Conservation (phyloP, 768 basidiomycete genomes). For the Sporobolomyces pararoseus region DNA sequence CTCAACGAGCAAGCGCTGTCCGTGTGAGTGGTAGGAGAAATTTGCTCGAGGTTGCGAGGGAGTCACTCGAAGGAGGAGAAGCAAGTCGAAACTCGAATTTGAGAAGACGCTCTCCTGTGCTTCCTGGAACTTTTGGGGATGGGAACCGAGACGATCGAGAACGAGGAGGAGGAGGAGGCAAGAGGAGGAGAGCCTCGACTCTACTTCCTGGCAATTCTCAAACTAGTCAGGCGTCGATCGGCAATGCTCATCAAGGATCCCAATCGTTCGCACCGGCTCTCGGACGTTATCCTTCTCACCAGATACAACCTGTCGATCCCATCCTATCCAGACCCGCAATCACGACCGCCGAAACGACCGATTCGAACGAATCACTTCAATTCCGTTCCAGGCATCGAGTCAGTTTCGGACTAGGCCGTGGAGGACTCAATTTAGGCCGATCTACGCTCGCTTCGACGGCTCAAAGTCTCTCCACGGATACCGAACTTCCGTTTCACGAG, state of each 20-base stretch:
- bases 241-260: background rate
- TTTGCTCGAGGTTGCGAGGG: background rate
- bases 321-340: background rate
- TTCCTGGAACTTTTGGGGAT: background rate
- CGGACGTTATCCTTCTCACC: background rate
- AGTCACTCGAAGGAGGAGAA: background rate
- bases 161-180: background rate
- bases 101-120: background rate
- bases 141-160: background rate
- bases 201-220: background rate
- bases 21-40: background rate
- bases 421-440: background rate
- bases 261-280: constrained; percentile 12
- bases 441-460: no score
- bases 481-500: background rate
- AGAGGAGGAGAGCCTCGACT: constrained; percentile 13
- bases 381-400: background rate
- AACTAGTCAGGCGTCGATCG: background rate
- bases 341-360: background rate
- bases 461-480: no score
- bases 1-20: constrained; percentile 4
- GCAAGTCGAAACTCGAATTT: background rate
- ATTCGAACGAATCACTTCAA: no score
- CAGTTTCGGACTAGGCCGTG: background rate
- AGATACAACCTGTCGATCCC: background rate